Conservation (phyloP, 192 early-diverging fungal species). For the Umbelopsis sp. region DNA sequence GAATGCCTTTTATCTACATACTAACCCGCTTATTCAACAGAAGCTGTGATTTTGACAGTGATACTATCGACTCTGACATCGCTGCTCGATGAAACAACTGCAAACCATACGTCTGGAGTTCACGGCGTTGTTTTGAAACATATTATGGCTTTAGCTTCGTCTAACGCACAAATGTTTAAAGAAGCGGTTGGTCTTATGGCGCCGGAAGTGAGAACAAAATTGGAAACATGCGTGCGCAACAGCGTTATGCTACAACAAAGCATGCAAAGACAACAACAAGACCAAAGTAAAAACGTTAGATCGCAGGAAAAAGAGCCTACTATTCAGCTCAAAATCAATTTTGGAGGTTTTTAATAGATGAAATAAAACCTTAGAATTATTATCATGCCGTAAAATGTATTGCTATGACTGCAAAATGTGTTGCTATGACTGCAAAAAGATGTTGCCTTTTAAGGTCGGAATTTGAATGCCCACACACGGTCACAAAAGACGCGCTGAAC, state of each 20-base stretch:
- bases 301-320: constrained; percentile 41
- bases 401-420: neutral
- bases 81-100: constrained; percentile 36
- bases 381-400: no score
- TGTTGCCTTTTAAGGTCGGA: neutral
- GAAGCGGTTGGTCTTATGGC: constrained; percentile 39
- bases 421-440: neutral
- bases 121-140: constrained; percentile 49
- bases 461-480: neutral
- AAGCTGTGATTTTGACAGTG: constrained; percentile 38
- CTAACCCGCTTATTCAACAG: constrained; percentile 26
- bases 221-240: constrained; percentile 53
- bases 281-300: constrained; percentile 29
- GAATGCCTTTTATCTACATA: neutral
- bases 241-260: constrained; percentile 49
- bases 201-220: constrained; percentile 42
- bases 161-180: constrained; percentile 45
- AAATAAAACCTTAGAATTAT: neutral
- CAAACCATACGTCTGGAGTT: constrained; percentile 14
- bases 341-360: constrained; percentile 25
- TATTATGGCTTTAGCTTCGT: constrained; percentile 45
- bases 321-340: constrained; percentile 48
- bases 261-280: constrained; percentile 39
- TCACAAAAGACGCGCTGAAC: constrained; percentile 20
- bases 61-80: constrained; percentile 51